A percentile compares a stretch with the other conserved stretches of the same genome.
phyloP scores from a whole-genome alignment of 805 yeast species.

The Metschnikowia koreensis region DNA sequence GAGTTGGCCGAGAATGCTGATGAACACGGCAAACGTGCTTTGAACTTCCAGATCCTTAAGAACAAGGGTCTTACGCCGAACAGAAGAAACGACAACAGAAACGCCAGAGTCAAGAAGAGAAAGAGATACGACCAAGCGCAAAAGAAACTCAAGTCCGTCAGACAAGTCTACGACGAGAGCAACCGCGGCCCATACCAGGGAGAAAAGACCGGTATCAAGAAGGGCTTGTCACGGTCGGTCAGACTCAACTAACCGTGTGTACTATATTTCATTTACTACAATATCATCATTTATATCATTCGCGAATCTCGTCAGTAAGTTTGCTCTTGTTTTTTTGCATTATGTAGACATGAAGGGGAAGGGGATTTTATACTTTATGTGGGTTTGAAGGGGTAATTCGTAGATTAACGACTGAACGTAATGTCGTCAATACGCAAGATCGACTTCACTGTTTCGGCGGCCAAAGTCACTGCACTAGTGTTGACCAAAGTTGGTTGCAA shows the following conservation, averaged over 20 bases:
- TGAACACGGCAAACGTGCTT: conserved; percentile 87
- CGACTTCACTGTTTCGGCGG: conserved; percentile 95
- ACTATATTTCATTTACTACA: neutral
- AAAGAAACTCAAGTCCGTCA: conserved; percentile 86
- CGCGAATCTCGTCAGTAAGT: too few species aligned
- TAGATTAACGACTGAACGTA: conserved; percentile 50
- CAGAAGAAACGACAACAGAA: conserved; percentile 90
- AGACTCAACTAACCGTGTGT: conserved; percentile 43
- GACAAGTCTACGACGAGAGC: conserved; percentile 80
- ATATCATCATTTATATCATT: neutral
- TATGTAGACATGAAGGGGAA: neutral
- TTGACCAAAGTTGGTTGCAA: conserved; percentile 94
- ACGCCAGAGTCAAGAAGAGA: conserved; percentile 97
- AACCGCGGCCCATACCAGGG: conserved; percentile 78
- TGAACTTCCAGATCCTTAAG: conserved; percentile 91
- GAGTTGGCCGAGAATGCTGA: conserved; percentile 68
- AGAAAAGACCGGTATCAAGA: conserved; percentile 96
- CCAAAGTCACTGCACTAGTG: conserved; percentile 90
- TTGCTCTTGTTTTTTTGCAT: neutral
- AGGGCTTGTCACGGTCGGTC: conserved; percentile 85
- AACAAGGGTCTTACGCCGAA: conserved; percentile 94
- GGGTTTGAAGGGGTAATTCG: neutral
- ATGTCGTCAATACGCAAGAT: conserved; percentile 96
- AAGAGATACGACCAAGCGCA: conserved; percentile 92
- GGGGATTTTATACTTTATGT: neutral